Evolutionary conservation across 2,329 filamentous ascomycete species (phyloP).

Genomic region (Xylaria sp.): DNA sequence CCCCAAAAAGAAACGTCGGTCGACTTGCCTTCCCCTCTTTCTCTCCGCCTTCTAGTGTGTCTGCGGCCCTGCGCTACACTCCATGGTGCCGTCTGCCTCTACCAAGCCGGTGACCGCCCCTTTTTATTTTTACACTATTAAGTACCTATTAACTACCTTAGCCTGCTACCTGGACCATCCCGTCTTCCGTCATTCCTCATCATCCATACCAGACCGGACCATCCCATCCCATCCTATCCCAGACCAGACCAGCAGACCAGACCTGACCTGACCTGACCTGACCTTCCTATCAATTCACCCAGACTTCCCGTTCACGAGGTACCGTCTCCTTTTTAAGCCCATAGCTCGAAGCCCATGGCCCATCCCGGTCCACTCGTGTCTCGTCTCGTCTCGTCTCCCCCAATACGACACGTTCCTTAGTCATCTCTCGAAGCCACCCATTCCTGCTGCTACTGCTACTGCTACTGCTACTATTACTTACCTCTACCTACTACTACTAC

Average conservation of each 20-base stretch:
- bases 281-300: too few relatives aligned
- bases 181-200: slow-evolving; percentile 11
- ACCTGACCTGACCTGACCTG: too few relatives aligned
- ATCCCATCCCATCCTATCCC: too few relatives aligned
- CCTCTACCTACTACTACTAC: too few relatives aligned
- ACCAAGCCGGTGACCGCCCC: not conserved
- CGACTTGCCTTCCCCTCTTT: slow-evolving; percentile 15
- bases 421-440: slow-evolving; percentile 5
- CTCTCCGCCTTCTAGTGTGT: not conserved
- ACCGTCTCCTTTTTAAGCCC: slow-evolving; percentile 11
- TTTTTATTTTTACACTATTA: not conserved
- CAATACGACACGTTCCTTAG: not conserved
- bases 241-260: too few relatives aligned
- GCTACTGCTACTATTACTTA: too few relatives aligned
- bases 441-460: not conserved
- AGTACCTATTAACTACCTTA: not conserved
- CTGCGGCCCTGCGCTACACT: not conserved
- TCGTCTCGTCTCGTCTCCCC: not conserved
- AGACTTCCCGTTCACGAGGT: too few relatives aligned
- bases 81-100: not conserved
- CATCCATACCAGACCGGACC: not conserved
- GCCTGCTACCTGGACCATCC: slow-evolving; percentile 6
- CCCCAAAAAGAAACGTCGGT: slow-evolving; percentile 10
- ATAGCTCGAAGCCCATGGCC: not conserved
- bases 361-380: slow-evolving; percentile 12